These are phyloP conservation scores for Neurospora sp. DNA, from an alignment of 495 filamentous ascomycete genomes.

Conservation along the genomic window DNA sequence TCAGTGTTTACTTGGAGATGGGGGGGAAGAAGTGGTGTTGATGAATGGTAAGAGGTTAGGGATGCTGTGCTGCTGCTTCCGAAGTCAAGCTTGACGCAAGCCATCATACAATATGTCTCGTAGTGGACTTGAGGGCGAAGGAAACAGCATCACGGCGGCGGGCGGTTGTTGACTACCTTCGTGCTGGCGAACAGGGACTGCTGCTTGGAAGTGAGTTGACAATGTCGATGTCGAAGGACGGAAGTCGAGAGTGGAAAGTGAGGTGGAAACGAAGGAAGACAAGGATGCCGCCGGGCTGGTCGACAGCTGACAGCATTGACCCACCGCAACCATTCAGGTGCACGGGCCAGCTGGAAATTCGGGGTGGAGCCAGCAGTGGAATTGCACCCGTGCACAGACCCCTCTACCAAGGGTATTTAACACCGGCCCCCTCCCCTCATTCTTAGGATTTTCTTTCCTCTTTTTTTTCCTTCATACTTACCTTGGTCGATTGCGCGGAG, in stretches of 20 bases:
- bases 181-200: background rate
- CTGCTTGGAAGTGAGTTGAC: background rate
- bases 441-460: slow-evolving; percentile 8
- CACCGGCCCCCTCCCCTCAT: background rate
- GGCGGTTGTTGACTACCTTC: background rate
- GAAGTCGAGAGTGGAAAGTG: background rate
- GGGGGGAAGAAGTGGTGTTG: background rate
- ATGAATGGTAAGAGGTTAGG: background rate
- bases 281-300: background rate
- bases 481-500: slow-evolving; percentile 14
- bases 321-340: background rate
- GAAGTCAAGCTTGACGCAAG: background rate
- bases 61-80: background rate
- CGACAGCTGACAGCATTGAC: background rate
- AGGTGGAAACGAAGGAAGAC: background rate
- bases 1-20: background rate
- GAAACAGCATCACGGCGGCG: background rate
- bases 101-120: background rate
- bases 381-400: slow-evolving; percentile 11
- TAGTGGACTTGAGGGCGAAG: background rate
- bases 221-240: background rate
- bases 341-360: background rate
- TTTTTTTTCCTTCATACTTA: slow-evolving; percentile 18
- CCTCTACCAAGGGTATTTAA: background rate
- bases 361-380: background rate